Evolutionary conservation across 1,284 basidiomycete genomes (phyloP), one percentile per base, ranked within the genome.

Genomic region (Boletus semigastroideus): DNA sequence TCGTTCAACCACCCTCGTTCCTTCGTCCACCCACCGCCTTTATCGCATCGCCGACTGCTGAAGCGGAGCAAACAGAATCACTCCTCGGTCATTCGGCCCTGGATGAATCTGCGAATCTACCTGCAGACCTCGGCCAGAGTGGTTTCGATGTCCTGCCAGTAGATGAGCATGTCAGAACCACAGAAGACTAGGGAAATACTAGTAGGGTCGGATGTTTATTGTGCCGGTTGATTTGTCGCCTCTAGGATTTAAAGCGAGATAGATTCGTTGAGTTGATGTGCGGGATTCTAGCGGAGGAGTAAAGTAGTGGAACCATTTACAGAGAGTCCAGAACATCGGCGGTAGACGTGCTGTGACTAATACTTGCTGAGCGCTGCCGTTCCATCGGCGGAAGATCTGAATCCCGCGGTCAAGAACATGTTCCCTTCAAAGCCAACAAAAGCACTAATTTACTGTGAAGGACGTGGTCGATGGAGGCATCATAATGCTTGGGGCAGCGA

Each of bases 81-180:
- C 72, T 78, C 55, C 75, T 78, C 57, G 60, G 46, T 54, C 72
- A 65, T 53, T 78, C 66, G 55, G 72, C 64, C 41, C 70, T 90
- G 51, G 86, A 90, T 53, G 88, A 90, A 67, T 90, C 89, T 1
- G 87, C 89, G 20, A 73, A 71, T 14, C 74, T 90, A 22, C 90
- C 89, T n/a, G 81, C 78, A 11, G 86, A 88, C 62, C 72, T 88
- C 27, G 87, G 86, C 9, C 82, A 78, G 64, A 74, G 83, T 60
- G 87, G 87, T 28, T 90, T 74, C 64, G 86, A 89, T 64, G 84
- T 88, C 36, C 71, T 88, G 17, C 86, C 86, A 20, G 72, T 73
- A 53, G 71, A 77, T 31, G 72, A 78, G 48, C 77, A 77, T 59
- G 72, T 72, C 19, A 63, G 66, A 54, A 47, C 57, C 20, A 50